phyloP scores from a whole-genome alignment of 441 rosid species.

The Theobroma grandiflorum region DNA sequence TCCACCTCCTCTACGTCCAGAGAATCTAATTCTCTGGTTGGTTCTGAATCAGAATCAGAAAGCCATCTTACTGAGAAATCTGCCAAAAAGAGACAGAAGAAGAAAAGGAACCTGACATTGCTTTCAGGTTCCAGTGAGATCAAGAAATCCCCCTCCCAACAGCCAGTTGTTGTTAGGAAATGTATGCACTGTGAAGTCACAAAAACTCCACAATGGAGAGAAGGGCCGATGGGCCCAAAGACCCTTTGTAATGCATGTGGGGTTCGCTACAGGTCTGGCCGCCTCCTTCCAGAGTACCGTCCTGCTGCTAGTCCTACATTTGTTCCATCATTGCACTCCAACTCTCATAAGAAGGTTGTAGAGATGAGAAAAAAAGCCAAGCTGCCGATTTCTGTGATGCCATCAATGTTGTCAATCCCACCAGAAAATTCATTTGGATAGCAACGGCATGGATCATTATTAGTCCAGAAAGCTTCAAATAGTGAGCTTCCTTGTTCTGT shows the following conservation, averaged over 20 bases:
- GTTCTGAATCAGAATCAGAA: slow-evolving; percentile 47
- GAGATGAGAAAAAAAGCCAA: slow-evolving; percentile 80
- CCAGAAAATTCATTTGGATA: slow-evolving; percentile 43
- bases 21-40: slow-evolving; percentile 31
- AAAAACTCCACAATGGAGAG: slow-evolving; percentile 96
- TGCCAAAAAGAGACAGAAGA: slow-evolving; percentile 54
- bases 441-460: slow-evolving; percentile 44
- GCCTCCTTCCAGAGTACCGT: slow-evolving; percentile 88
- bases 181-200: slow-evolving; percentile 88
- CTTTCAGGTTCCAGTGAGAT: slow-evolving; percentile 42
- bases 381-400: slow-evolving; percentile 18
- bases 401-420: slow-evolving; percentile 26
- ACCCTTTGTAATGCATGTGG: slow-evolving; percentile 98
- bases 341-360: slow-evolving; percentile 87
- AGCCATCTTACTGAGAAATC: slow-evolving; percentile 41
- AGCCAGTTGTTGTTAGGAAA: slow-evolving; percentile 44
- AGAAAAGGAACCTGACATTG: slow-evolving; percentile 42
- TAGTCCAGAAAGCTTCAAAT: slow-evolving; percentile 41
- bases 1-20: slow-evolving; percentile 29
- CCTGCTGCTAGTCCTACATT: slow-evolving; percentile 95
- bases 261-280: slow-evolving; percentile 88
- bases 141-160: slow-evolving; percentile 30
- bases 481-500: slow-evolving; percentile 42
- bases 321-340: slow-evolving; percentile 77
- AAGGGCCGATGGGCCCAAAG: slow-evolving; percentile 94